Conservation (phyloP, 2,329 filamentous ascomycete genomes). For the Penicillium italicum region DNA sequence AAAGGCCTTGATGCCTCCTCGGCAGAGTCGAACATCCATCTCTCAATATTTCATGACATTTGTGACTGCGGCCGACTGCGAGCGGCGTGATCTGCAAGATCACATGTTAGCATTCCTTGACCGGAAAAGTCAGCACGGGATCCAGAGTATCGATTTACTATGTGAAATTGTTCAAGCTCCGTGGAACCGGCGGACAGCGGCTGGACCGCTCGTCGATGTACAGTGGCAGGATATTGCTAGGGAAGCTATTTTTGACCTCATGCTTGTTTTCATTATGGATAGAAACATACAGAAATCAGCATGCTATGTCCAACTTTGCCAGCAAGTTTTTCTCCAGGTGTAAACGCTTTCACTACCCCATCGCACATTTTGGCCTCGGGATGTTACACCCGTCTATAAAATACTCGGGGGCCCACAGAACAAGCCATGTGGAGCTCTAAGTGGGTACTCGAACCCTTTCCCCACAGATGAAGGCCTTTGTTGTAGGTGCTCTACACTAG, state of each 20-base stretch:
- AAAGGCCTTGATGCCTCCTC: constrained; percentile 14
- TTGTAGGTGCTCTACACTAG: no score
- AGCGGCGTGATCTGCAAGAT: constrained; percentile 23
- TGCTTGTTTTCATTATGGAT: constrained; percentile 22
- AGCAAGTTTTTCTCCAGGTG: neutral
- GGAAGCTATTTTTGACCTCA: constrained; percentile 35
- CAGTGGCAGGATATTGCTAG: constrained; percentile 36
- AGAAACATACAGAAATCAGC: neutral
- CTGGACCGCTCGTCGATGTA: constrained; percentile 18
- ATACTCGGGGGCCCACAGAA: neutral
- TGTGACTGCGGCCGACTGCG: constrained; percentile 38
- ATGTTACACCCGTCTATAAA: neutral
- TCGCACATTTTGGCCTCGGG: neutral
- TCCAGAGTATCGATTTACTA: constrained; percentile 33
- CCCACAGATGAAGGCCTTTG: neutral
- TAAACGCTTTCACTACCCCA: neutral
- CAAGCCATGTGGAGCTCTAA: neutral
- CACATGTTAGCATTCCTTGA: constrained; percentile 33
- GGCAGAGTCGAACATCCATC: constrained; percentile 23
- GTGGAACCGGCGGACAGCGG: constrained; percentile 27
- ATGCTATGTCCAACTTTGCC: neutral
- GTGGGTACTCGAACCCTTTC: neutral
- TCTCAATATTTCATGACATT: constrained; percentile 31
- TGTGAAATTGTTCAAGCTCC: constrained; percentile 31
- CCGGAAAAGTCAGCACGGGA: constrained; percentile 34